Evolutionary conservation across 176 grass and related monocot species (phyloP), one percentile per base, ranked within the genome.

Genomic region (Hyparrhenia diplandra): DNA sequence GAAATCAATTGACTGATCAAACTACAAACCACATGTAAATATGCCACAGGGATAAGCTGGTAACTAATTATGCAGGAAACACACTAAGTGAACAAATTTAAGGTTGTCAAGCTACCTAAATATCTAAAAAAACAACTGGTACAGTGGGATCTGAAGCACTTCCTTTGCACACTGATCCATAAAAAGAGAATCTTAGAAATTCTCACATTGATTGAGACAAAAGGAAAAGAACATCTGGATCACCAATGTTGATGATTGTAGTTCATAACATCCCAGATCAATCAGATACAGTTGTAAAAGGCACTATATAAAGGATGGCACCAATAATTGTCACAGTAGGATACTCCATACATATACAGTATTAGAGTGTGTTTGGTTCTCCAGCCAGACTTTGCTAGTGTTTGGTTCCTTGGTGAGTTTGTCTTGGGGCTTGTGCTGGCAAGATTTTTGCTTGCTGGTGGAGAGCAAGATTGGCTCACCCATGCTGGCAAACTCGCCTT

Each of bases 21-120:
- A 60, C 27, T 25, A 69, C 40, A 64, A 10, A 70, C 13, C 6
- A 51, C 13, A 61, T 51, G 23, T 20, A 10, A 21, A 68, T 13
- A 43, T 66, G 76, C 61, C 47, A 49, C 28, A 79, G 23, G 55
- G 64, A 54, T 49, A 76, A 14, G 0, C 14, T 16, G 13, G 30
- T 51, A 61, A 37, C 13, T 61, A 28, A 13, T 55, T 62, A 10
- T 16, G 43, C 6, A 65, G 27, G 45, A 65, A 64, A 35, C 29
- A 73, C 20, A 83, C 35, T 10, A 64, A 77, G 32, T 6, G n/a
- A 4, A 77, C 46, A 10, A 10, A 82, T 77, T 71, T 71, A 59
- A 71, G 40, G 20, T 39, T 52, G 34, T 18, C 14, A 35, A 66
- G 35, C 29, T 62, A 36, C 13, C 36, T 43, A 35, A 39, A 67